phyloP scores from a whole-genome alignment of 2,329 filamentous ascomycete species.

The Penicillium oxalicum region DNA sequence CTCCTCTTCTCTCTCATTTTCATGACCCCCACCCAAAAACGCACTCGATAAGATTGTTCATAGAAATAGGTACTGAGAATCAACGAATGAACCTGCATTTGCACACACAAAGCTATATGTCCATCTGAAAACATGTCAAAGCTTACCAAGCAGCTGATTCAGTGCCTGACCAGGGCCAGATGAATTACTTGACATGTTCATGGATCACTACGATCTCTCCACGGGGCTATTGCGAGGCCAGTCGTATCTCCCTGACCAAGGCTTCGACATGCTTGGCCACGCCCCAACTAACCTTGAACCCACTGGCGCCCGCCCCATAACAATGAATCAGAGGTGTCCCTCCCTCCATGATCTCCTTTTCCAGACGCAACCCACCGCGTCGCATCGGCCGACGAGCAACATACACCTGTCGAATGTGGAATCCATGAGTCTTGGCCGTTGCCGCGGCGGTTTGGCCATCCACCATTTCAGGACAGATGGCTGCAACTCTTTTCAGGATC shows the following conservation, averaged over 20 bases:
- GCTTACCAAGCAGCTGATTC: too few relatives aligned
- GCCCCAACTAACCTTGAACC: conserved; percentile 11
- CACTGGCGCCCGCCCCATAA: conserved; percentile 7
- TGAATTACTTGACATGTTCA: too few relatives aligned
- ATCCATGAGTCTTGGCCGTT: background rate
- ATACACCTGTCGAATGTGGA: conserved; percentile 5
- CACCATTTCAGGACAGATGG: background rate
- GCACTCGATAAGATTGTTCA: too few relatives aligned
- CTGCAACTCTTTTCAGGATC: background rate
- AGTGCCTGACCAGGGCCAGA: too few relatives aligned
- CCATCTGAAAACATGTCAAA: too few relatives aligned
- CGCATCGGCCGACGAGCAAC: conserved; percentile 10
- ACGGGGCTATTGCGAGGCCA: too few relatives aligned
- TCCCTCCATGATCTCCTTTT: background rate
- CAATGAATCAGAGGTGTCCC: conserved; percentile 2
- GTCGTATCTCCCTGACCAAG: background rate
- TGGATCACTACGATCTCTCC: too few relatives aligned
- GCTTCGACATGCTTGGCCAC: conserved; percentile 1
- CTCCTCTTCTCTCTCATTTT: too few relatives aligned
- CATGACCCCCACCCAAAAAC: too few relatives aligned
- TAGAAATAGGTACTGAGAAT: too few relatives aligned
- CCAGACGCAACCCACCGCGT: conserved; percentile 2
- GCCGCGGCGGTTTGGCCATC: background rate
- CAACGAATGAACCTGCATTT: too few relatives aligned
- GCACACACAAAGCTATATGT: too few relatives aligned